Evolutionary conservation across 345 rosid genomes (phyloP), one percentile per base, ranked within the genome.

Genomic region (Ricinus communis): DNA sequence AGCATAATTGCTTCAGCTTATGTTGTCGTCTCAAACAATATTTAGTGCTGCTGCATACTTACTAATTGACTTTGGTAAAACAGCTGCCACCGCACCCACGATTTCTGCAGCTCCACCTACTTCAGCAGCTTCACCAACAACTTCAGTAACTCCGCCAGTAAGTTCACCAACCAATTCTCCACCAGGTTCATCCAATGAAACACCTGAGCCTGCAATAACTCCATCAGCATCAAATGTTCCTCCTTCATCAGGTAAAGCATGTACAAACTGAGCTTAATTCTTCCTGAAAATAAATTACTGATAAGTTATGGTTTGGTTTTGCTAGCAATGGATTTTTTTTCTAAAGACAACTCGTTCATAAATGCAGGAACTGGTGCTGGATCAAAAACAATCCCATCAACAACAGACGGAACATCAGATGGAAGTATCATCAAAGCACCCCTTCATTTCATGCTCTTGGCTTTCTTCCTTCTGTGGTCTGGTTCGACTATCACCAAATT

Each of bases 371-470:
- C 41, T 38, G 82, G 82, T 49, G 60, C 73, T 9, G 83, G 84
- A 55, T 82, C 88, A 22, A 88, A 87, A 73, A 83, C 82, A n/a
- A 58, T 74, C 22, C 86, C 91, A 22, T 68, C 86, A 50, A 43
- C 86, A 46, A 49, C 81, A 22, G 66, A 63, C 9, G 81, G 55
- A 38, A 73, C 88, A 62, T 85, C 88, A 43, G 86, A 74, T 24
- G 87, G 86, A 71, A 73, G 59, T 77, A 53, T 56, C 18, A 31
- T 43, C 57, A 67, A 58, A 62, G 75, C 75, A 60, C 75, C 88
- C 10, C 46, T 76, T 19, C 69, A 67, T 38, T 65, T 76, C 28
- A 38, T 79, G 72, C 61, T 79, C 46, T 64, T 76, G 65, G 61
- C 72, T 60, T 62, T 80, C 68, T 84, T 78, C 55, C 45, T 71